Evolutionary conservation across 495 filamentous ascomycete species (phyloP), one percentile per base, ranked within the genome.

Genomic region (Daldinia caldariorum): DNA sequence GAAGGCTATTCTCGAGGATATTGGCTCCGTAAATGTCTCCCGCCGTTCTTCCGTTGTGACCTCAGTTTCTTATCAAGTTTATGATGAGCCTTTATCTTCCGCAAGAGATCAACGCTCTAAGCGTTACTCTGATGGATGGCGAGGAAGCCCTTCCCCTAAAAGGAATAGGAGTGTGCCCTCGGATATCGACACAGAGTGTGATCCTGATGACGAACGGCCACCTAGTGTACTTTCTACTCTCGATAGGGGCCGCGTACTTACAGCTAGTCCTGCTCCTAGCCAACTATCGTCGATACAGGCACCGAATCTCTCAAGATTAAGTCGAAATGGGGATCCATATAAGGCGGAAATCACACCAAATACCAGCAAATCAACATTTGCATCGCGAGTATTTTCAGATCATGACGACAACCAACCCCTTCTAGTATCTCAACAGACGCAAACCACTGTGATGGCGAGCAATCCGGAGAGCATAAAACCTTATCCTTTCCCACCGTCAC

Each of bases 381-480:
- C 43, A 14, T 74, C 79, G n/a, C 67, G 63, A 6, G 54, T 77
- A 31, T 81, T 81, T 45, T 72, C 74, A 12, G 57, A 71, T 9
- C 32, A 56, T 53, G 53, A 60, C 14, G 45, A 56, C 12, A 12
- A 57, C 18, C 66, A 74, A 18, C 43, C 18, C 45, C 29, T 50
- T 10, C 29, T 70, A 37, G 37, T 43, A 9, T 59, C 66, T 54
- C 74, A 66, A 29, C 51, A 66, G n/a, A 77, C 71, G 0, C 78
- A 80, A 55, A 78, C 69, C 8, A 79, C 76, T 4, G n/a, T 68
- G 6, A 50, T 67, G 6, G 68, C 67, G 6, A 74, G 65, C 18
- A 67, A 45, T 13, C 31, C 35, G 35, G 58, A 58, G 6, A 66
- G 45, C 35, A 37, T 50, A 53, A 71, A 67, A 47, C 55, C 47